Base-by-base conservation (phyloP, 2,329 filamentous ascomycete species). In the Nemania sp. region DNA sequence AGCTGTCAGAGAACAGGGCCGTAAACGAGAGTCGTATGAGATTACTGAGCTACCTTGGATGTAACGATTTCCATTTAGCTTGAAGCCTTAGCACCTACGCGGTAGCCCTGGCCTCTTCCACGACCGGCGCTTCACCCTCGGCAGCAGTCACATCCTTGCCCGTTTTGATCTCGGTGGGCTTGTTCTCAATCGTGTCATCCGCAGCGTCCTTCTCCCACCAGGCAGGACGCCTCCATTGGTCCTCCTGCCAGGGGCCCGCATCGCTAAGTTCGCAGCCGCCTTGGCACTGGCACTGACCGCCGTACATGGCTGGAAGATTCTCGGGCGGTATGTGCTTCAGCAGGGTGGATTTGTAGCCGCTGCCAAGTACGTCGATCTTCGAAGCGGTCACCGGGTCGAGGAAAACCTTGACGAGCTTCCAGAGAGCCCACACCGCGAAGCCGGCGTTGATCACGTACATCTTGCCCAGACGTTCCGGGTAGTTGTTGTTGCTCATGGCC, bases 371-470 rank as follows among this genome's bases (percentile, higher is more conserved):
- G 75, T 96, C 86, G 70, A 99, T 99, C 84, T 99, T 99, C 70
- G 87, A 81, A 57, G 96, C 92, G 42, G 94, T 99, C 68, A 99
- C 91, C 46, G 94, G 94, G 76, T 99, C 94, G 67, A 99, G 82
- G 84, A 94, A 97, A 63, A 86, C 86, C 82, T 95, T 97, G 74
- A 97, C 83, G 53, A 95, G 81, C 70, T 77, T 81, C 82, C 94
- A 99, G 60, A 91, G 89, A 1, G 19, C 39, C 64, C 82, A 82
- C 81, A 97, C 97, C 22, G 92, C 92, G 92, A 92, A 97, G 17
- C 91, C 91, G 3, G 93, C 90, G 76, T 99, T 99, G 85, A 99
- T 97, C 66, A 99, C 78, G 81, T 96, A 99, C 70, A 99, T 82
- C 76, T 91, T 92, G 68, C 94, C 94, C 55, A 99, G 81, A 55